Conservation (phyloP, 2,329 filamentous ascomycete genomes). For the Botryosphaeria dothidea region DNA sequence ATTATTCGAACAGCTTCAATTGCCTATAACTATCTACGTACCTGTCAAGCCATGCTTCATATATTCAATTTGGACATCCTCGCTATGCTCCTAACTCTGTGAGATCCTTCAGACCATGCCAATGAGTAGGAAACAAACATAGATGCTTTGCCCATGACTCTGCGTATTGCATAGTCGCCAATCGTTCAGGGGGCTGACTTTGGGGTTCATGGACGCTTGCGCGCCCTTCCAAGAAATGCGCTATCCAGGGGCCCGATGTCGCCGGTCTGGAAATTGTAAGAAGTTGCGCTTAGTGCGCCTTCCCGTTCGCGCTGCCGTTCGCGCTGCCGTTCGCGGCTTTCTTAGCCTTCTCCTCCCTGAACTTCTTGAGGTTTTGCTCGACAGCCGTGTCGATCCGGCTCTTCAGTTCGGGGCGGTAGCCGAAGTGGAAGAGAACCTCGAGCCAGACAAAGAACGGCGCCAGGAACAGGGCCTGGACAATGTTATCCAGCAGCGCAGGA, state of each 20-base stretch:
- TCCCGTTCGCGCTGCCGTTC: slow-evolving; percentile 28
- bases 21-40: slow-evolving; percentile 3
- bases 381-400: slow-evolving; percentile 76
- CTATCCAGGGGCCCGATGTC: too few relatives aligned
- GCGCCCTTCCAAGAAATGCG: neutral
- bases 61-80: neutral
- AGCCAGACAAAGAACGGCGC: slow-evolving; percentile 98
- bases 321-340: slow-evolving; percentile 30
- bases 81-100: neutral
- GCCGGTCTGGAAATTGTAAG: too few relatives aligned
- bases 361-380: slow-evolving; percentile 71
- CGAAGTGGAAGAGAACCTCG: slow-evolving; percentile 84
- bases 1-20: neutral
- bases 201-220: neutral
- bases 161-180: neutral
- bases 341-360: slow-evolving; percentile 60
- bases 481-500: slow-evolving; percentile 85
- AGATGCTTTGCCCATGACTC: neutral
- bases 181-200: neutral
- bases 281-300: slow-evolving; percentile 15
- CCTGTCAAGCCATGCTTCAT: neutral
- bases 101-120: neutral
- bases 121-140: neutral
- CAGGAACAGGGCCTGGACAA: slow-evolving; percentile 87
- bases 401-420: slow-evolving; percentile 87